These are phyloP conservation scores for Echeveria elegans DNA, from an alignment of 164 flowering plant species.

Conservation along the genomic window DNA sequence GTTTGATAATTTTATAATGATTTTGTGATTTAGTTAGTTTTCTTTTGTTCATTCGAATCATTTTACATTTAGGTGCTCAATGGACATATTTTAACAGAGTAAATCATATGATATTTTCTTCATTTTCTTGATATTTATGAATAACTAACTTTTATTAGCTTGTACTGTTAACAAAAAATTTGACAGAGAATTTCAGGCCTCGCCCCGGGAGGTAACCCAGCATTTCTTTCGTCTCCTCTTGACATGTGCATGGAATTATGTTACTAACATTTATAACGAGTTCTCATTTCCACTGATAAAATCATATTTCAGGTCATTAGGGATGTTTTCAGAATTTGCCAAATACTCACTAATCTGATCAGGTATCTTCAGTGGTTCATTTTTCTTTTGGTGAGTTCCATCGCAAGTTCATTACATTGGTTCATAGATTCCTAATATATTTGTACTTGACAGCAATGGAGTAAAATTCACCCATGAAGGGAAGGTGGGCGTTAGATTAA, in stretches of 20 bases:
- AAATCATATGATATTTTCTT: too few relatives aligned
- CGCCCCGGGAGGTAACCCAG: conserved; percentile 69
- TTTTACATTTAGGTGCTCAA: too few relatives aligned
- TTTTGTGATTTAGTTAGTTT: too few relatives aligned
- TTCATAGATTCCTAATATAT: background rate
- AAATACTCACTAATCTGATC: conserved; percentile 93
- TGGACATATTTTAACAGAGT: too few relatives aligned
- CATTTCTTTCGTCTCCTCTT: background rate
- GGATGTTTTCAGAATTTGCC: conserved; percentile 93
- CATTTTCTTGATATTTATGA: too few relatives aligned
- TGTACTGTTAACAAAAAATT: too few relatives aligned
- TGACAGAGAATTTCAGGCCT: too few relatives aligned
- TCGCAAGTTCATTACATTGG: background rate
- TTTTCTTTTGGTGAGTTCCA: background rate
- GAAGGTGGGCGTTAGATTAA: conserved; percentile 74
- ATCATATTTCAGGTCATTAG: conserved; percentile 62
- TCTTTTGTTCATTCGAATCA: too few relatives aligned
- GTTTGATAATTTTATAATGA: too few relatives aligned
- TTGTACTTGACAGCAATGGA: conserved; percentile 61
- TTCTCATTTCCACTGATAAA: background rate
- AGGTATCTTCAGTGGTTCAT: conserved; percentile 35
- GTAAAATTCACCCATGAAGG: conserved; percentile 95
- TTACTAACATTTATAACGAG: background rate
- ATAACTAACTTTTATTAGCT: too few relatives aligned
- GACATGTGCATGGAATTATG: too few relatives aligned